These are phyloP conservation scores for Triglochin maritima DNA, from an alignment of 106 monocot species.

Conservation along the genomic window DNA sequence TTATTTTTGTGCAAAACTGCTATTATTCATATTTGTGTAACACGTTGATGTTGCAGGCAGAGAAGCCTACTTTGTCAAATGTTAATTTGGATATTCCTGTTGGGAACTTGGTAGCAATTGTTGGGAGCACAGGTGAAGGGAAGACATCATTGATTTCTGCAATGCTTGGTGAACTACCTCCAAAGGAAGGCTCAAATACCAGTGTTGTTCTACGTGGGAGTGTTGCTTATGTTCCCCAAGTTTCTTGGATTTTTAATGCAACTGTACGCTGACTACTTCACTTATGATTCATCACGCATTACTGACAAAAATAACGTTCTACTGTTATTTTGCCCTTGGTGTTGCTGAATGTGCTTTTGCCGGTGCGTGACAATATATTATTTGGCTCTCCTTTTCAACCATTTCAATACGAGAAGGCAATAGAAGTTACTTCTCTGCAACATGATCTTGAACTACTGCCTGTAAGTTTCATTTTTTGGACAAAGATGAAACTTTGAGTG, in stretches of 20 bases:
- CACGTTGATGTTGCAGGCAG: conserved; percentile 34
- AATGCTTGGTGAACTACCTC: conserved; percentile 93
- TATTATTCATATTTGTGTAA: not conserved
- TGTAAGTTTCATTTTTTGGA: conserved; percentile 29
- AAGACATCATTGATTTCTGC: conserved; percentile 95
- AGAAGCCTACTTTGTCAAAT: conserved; percentile 74
- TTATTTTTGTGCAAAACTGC: not conserved
- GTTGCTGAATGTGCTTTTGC: not conserved
- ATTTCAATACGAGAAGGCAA: conserved; percentile 49
- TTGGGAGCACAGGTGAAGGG: conserved; percentile 97
- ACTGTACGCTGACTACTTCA: conserved; percentile 35
- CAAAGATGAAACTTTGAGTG: not conserved
- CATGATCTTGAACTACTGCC: conserved; percentile 92
- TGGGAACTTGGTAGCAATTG: conserved; percentile 90
- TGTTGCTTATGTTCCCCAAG: conserved; percentile 96
- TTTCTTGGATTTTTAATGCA: conserved; percentile 99
- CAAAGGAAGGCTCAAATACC: conserved; percentile 46
- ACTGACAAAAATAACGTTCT: not conserved
- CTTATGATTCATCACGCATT: not conserved
- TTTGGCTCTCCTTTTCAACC: conserved; percentile 84
- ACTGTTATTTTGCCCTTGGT: not conserved
- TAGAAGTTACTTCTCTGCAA: conserved; percentile 70
- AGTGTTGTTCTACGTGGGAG: conserved; percentile 57
- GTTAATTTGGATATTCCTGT: conserved; percentile 82
- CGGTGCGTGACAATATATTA: conserved; percentile 65